Percentiles rank a stretch among this genome's conserved stretches.
phyloP scores from a whole-genome alignment of 495 filamentous ascomycete genomes.

The Lentithecium fluviatile region DNA sequence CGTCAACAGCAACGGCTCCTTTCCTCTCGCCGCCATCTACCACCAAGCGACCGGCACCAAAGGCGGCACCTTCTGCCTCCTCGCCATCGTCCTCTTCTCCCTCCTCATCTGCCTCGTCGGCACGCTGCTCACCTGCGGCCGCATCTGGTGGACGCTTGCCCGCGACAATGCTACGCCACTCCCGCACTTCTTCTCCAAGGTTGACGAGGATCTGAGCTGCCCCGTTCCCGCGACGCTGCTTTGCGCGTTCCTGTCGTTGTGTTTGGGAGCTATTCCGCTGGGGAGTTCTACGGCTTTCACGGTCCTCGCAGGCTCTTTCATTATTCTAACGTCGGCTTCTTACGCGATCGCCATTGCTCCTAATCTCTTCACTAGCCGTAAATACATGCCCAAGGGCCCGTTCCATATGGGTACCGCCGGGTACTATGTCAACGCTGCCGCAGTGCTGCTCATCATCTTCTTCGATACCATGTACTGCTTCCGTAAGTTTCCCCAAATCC shows the following conservation, averaged over 20 bases:
- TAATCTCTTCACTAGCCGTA: slow-evolving; percentile 64
- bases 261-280: slow-evolving; percentile 73
- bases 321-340: slow-evolving; percentile 68
- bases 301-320: slow-evolving; percentile 69
- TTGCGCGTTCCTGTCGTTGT: slow-evolving; percentile 58
- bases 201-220: slow-evolving; percentile 50
- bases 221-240: slow-evolving; percentile 69
- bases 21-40: slow-evolving; percentile 78
- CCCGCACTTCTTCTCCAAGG: slow-evolving; percentile 47
- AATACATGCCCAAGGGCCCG: slow-evolving; percentile 63
- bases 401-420: slow-evolving; percentile 58
- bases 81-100: slow-evolving; percentile 66
- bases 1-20: slow-evolving; percentile 52
- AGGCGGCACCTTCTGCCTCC: slow-evolving; percentile 61
- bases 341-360: slow-evolving; percentile 75
- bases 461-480: slow-evolving; percentile 40
- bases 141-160: slow-evolving; percentile 76
- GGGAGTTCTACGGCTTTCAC: slow-evolving; percentile 71
- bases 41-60: slow-evolving; percentile 65
- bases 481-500: slow-evolving; percentile 21
- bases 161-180: slow-evolving; percentile 68
- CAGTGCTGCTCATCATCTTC: slow-evolving; percentile 35
- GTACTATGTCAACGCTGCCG: slow-evolving; percentile 23
- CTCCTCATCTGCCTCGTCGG: slow-evolving; percentile 64
- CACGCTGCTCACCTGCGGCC: slow-evolving; percentile 71